Percentiles rank a stretch among this genome's conserved stretches.
phyloP scores from a whole-genome alignment of 371 early-diverging fungal species.

The Nosema muscidifuracis region DNA sequence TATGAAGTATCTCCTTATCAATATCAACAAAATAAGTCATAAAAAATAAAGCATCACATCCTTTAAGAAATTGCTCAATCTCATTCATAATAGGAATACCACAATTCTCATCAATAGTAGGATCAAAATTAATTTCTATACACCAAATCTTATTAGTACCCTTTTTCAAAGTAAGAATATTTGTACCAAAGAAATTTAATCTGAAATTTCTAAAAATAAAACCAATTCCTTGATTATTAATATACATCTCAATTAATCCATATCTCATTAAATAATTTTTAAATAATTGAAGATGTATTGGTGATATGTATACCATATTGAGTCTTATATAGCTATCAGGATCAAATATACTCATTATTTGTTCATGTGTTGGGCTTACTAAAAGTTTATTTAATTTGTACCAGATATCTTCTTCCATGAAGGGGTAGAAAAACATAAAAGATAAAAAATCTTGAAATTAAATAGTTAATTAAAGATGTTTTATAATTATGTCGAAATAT shows the following conservation, averaged over 20 bases:
- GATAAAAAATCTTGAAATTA: no score
- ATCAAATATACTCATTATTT: conserved; percentile 39
- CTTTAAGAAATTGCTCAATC: conserved; percentile 51
- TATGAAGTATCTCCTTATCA: conserved; percentile 45
- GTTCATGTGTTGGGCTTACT: conserved; percentile 27
- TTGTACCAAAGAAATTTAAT: conserved; percentile 37
- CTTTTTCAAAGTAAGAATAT: conserved; percentile 1
- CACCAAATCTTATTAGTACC: conserved; percentile 29
- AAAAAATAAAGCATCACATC: conserved; percentile 56
- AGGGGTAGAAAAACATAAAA: background rate
- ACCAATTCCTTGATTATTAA: conserved; percentile 24
- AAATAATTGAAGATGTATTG: conserved; percentile 40
- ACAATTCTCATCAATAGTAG: conserved; percentile 25
- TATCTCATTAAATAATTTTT: conserved; percentile 15
- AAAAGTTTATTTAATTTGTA: conserved; percentile 26
- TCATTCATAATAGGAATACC: conserved; percentile 33
- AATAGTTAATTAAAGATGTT: no score
- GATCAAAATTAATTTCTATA: conserved; percentile 56
- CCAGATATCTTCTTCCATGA: conserved; percentile 22
- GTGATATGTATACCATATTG: conserved; percentile 54
- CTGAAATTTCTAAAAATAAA: conserved; percentile 36
- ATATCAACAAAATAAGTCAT: conserved; percentile 45
- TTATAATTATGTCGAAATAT: no score
- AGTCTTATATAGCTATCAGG: conserved; percentile 45
- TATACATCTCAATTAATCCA: conserved; percentile 37